Percentiles rank a stretch among this genome's conserved stretches.
phyloP scores from a whole-genome alignment of 2,329 filamentous ascomycete species.

The Xylariaceae sp. region DNA sequence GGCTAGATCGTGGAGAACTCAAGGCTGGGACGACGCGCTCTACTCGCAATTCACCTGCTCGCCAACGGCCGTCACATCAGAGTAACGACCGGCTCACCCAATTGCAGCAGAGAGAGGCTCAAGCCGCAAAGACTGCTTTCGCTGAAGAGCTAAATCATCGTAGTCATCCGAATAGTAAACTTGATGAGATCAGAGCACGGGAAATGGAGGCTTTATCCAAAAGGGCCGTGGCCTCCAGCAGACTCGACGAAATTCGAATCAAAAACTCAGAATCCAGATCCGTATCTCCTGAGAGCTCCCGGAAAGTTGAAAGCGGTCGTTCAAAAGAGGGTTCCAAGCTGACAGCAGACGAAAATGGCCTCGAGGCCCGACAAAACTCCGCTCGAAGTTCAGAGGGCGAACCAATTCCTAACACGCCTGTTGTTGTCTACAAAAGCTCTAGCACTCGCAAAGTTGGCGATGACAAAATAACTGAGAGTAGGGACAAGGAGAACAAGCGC shows the following conservation, averaged over 20 bases:
- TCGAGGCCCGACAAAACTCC: slow-evolving; percentile 3
- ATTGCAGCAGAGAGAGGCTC: slow-evolving; percentile 34
- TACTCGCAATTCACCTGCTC: slow-evolving; percentile 7
- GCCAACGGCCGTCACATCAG: slow-evolving; percentile 20
- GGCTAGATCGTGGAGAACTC: slow-evolving; percentile 23
- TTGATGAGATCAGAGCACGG: slow-evolving; percentile 46
- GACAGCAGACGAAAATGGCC: no score
- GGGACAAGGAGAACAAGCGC: slow-evolving; percentile 13
- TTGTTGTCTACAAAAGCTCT: slow-evolving; percentile 8
- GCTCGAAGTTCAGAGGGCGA: slow-evolving; percentile 8
- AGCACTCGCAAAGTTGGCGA: slow-evolving; percentile 7
- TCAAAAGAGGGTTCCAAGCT: slow-evolving; percentile 9
- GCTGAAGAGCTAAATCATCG: slow-evolving; percentile 17
- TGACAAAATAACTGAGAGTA: slow-evolving; percentile 11
- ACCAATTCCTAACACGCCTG: slow-evolving; percentile 7
- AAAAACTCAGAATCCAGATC: slow-evolving; percentile 42
- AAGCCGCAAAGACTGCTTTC: slow-evolving; percentile 25
- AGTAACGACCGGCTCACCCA: slow-evolving; percentile 35
- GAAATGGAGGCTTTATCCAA: slow-evolving; percentile 44
- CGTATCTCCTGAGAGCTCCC: slow-evolving; percentile 39
- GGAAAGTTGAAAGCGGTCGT: slow-evolving; percentile 28
- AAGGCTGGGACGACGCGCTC: slow-evolving; percentile 2
- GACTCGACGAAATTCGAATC: slow-evolving; percentile 51
- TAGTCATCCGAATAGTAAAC: slow-evolving; percentile 37
- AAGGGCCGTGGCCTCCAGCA: slow-evolving; percentile 44